Conservation (phyloP, 345 rosid species). For the Citropsis articulata region DNA sequence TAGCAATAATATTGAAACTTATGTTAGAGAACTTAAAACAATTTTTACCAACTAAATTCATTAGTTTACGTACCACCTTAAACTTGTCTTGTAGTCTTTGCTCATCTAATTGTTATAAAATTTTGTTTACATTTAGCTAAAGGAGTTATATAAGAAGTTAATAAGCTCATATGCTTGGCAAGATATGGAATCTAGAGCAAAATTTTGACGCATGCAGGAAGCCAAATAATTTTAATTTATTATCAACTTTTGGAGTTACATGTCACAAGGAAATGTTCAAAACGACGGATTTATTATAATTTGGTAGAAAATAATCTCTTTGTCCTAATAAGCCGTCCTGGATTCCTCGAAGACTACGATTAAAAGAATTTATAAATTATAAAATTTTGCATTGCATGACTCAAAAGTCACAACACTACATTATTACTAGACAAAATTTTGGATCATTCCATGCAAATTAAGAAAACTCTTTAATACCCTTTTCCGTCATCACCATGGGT, state of each 20-base stretch:
- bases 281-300: background rate
- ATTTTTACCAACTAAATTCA: background rate
- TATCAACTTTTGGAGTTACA: background rate
- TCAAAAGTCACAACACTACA: background rate
- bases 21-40: background rate
- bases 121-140: background rate
- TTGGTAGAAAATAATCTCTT: background rate
- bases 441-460: conserved; percentile 13
- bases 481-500: conserved; percentile 16
- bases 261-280: background rate
- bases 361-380: too few species aligned
- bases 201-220: too few species aligned
- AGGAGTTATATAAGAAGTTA: background rate
- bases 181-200: background rate
- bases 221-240: too few species aligned
- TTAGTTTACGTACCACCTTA: background rate
- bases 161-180: background rate
- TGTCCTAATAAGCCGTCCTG: background rate
- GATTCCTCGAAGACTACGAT: background rate
- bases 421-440: conserved; percentile 15
- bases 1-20: background rate
- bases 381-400: background rate
- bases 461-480: conserved; percentile 9
- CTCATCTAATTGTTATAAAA: background rate
- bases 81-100: background rate